Base-by-base conservation (phyloP, 306 rosid genomes). In the Castanea mollissima region DNA sequence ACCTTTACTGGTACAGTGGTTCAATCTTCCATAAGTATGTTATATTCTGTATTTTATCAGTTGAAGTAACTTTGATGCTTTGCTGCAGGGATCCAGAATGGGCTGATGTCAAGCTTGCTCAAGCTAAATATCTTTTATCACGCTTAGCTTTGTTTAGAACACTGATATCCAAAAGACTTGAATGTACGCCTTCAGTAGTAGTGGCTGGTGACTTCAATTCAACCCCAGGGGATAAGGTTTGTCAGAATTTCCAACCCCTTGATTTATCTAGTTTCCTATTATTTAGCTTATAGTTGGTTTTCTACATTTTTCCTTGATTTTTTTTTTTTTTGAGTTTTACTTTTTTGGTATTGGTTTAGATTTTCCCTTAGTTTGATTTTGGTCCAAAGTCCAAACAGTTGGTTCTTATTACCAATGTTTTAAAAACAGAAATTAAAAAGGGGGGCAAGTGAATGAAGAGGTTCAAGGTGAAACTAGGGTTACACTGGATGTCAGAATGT, bases 151-250 rank as follows among this genome's bases (percentile, higher is more conserved):
- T 74, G 79, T 95, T 95, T 69, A 89, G 86, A 83, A 75, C 83
- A 3, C 70, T 86, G 64, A 86, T 92, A 41, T 85, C 99, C 21
- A 88, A 91, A 58, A 86, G 71, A 83, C 91, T 84, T 81, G 88
- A 83, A 75, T 88, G 95, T 79, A 54, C 32, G 1, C 93, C 97
- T 68, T 91, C 90, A 19, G 82, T 95, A 68, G 79, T 92, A 78
- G 86, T 92, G 84, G 91, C 99, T 19, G 99, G 99, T 59, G 99
- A 95, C 86, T 92, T 95, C 89, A 95, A 95, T 87, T 95, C 99
- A 81, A 81, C 35, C 38, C 98, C 99, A 14, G 92, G 98, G 78
- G 96, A 95, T 81, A 82, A 79, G 99, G 98, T 95, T 78, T 74
- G 80, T 71, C 55, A 5, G 82, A 71, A 75, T 77, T 78, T 34